Conservation (phyloP, 2,329 filamentous ascomycete species). For the Scedosporium boydii region DNA sequence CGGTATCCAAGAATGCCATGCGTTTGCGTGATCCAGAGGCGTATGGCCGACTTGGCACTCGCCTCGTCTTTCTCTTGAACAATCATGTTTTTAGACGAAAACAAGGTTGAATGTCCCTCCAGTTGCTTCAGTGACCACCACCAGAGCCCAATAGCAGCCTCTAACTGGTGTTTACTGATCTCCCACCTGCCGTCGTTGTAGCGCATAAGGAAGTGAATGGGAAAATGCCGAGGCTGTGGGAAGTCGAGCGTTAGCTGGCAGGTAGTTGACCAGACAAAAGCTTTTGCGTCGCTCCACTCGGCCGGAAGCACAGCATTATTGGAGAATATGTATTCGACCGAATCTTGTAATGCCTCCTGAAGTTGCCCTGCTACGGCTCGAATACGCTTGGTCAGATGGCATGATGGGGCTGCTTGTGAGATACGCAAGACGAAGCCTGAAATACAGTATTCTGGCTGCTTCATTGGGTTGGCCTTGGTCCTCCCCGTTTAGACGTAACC, state of each 20-base stretch:
- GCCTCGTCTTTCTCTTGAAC: background rate
- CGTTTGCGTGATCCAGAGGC: background rate
- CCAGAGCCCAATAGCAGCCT: background rate
- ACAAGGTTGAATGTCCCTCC: background rate
- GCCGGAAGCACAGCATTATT: background rate
- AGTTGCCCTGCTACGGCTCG: background rate
- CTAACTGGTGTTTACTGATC: background rate
- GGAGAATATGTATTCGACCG: background rate
- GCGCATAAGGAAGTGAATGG: background rate
- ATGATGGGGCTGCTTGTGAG: background rate
- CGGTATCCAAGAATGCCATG: background rate
- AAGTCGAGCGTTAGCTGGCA: background rate
- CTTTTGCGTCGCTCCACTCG: background rate
- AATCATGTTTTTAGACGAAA: background rate
- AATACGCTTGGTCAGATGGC: background rate
- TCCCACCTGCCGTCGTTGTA: background rate
- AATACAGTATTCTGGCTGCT: background rate
- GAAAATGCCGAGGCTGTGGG: background rate
- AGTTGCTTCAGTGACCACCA: background rate
- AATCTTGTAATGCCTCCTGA: background rate
- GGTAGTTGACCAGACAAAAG: background rate
- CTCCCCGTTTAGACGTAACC: background rate
- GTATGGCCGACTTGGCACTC: background rate
- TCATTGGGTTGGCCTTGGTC: background rate
- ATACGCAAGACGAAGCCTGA: background rate